These are phyloP conservation scores for Penicillium sp. DNA, from an alignment of 2,329 filamentous ascomycete species.

Conservation along the genomic window DNA sequence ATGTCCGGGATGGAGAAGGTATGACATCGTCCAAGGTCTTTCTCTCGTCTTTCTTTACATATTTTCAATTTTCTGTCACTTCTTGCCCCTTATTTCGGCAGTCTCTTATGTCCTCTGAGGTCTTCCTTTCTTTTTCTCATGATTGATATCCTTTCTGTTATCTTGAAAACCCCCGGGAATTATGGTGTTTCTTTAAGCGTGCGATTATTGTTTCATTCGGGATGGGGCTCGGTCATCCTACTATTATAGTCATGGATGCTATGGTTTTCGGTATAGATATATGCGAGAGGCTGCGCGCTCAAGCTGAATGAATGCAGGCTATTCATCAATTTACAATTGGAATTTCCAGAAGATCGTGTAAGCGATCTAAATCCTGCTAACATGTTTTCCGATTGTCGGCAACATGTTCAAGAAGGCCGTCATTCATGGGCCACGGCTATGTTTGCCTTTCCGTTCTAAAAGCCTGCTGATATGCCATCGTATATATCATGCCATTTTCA, in stretches of 20 bases:
- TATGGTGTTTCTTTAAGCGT: constrained; percentile 5
- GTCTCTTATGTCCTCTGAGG: constrained; percentile 1
- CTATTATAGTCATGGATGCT: constrained; percentile 4
- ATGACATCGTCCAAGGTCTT: constrained; percentile 10
- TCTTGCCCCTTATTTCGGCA: constrained; percentile 1
- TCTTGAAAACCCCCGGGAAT: constrained; percentile 1
- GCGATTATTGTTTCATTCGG: neutral
- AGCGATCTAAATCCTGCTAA: neutral
- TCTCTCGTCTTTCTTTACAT: neutral
- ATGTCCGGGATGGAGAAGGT: constrained; percentile 35
- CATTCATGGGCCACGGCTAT: neutral
- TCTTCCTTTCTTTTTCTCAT: constrained; percentile 13
- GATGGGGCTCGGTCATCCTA: constrained; percentile 3
- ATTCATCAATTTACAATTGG: constrained; percentile 4
- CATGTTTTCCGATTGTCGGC: neutral
- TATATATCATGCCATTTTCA: neutral
- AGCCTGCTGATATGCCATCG: neutral
- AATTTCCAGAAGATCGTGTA: neutral
- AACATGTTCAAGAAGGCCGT: neutral
- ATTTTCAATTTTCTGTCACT: constrained; percentile 1
- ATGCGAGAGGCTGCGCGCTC: constrained; percentile 6
- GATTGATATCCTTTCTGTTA: constrained; percentile 25
- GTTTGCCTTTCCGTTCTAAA: no score
- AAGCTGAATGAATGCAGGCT: constrained; percentile 12
- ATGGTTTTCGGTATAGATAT: constrained; percentile 6